Percentiles rank a stretch among this genome's conserved stretches.
Conservation (phyloP, 1,139 yeast species). For the Wickerhamiella infanticola region DNA sequence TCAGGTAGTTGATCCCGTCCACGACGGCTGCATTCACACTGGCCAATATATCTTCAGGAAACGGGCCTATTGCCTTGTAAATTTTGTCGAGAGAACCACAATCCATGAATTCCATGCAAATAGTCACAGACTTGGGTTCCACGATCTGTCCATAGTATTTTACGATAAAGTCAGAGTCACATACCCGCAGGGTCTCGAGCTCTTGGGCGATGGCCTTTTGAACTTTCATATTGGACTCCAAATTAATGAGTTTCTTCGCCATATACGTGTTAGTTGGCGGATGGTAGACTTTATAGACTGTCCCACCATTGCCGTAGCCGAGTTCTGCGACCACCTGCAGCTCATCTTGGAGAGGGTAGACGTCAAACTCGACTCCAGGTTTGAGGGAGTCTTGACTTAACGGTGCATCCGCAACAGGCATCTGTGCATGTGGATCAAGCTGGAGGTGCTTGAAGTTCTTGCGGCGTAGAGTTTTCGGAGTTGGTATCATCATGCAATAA, state of each 20-base stretch:
- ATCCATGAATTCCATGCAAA: conserved; percentile 93
- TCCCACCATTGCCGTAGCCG: conserved; percentile 92
- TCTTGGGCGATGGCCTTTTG: conserved; percentile 83
- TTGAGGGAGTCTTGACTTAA: conserved; percentile 21
- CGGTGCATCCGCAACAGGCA: conserved; percentile 4
- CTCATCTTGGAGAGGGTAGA: conserved; percentile 48
- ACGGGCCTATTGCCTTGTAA: conserved; percentile 34
- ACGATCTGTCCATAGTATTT: conserved; percentile 84
- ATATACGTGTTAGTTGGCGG: conserved; percentile 74
- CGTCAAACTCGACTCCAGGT: conserved; percentile 34
- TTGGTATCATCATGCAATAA: neutral
- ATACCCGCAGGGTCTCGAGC: conserved; percentile 78
- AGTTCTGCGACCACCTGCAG: conserved; percentile 57
- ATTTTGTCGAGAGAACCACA: conserved; percentile 85
- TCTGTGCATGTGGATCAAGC: conserved; percentile 24
- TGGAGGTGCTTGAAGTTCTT: conserved; percentile 62
- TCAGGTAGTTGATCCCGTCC: conserved; percentile 64
- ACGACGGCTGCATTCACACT: conserved; percentile 65
- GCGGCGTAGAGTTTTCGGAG: conserved; percentile 27
- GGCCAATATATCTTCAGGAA: conserved; percentile 53
- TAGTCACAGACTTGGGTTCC: conserved; percentile 48
- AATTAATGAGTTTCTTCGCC: conserved; percentile 81
- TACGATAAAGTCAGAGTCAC: conserved; percentile 64
- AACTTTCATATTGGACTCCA: conserved; percentile 67
- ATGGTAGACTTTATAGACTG: conserved; percentile 77